phyloP scores from a whole-genome alignment of 2,329 filamentous ascomycete genomes.

The Monilinia fructigena region DNA sequence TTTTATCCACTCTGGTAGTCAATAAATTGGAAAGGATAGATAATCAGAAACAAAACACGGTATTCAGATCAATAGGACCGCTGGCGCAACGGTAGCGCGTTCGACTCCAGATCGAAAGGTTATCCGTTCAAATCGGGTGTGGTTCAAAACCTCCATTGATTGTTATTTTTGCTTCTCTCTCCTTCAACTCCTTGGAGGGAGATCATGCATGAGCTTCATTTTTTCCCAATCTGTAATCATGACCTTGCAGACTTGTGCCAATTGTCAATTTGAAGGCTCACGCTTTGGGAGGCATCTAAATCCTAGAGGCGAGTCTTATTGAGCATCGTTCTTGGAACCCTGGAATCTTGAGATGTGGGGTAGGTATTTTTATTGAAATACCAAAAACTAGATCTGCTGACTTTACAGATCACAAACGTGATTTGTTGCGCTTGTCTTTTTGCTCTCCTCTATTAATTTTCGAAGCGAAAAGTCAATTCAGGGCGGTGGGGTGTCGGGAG shows the following conservation, averaged over 20 bases:
- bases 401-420: not conserved
- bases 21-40: fast-evolving
- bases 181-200: no score
- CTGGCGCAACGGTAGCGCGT: slow-evolving; percentile 35
- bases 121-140: slow-evolving; percentile 40
- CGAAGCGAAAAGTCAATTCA: slow-evolving; percentile 12
- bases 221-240: not conserved
- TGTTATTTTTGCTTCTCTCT: slow-evolving; percentile 5
- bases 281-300: not conserved
- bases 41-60: fast-evolving
- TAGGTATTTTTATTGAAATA: no score
- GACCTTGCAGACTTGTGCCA: no score
- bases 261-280: not conserved
- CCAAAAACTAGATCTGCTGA: not conserved
- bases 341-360: slow-evolving; percentile 4
- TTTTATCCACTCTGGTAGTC: not conserved
- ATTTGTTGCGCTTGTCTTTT: not conserved
- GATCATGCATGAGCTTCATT: not conserved
- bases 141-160: slow-evolving; percentile 31
- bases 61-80: slow-evolving; percentile 3
- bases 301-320: not conserved
- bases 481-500: not conserved
- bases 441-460: not conserved
- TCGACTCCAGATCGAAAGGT: slow-evolving; percentile 40
- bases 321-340: not conserved